Evolutionary conservation across 192 early-diverging fungal genomes (phyloP).

Genomic region (Linnemannia exigua): DNA sequence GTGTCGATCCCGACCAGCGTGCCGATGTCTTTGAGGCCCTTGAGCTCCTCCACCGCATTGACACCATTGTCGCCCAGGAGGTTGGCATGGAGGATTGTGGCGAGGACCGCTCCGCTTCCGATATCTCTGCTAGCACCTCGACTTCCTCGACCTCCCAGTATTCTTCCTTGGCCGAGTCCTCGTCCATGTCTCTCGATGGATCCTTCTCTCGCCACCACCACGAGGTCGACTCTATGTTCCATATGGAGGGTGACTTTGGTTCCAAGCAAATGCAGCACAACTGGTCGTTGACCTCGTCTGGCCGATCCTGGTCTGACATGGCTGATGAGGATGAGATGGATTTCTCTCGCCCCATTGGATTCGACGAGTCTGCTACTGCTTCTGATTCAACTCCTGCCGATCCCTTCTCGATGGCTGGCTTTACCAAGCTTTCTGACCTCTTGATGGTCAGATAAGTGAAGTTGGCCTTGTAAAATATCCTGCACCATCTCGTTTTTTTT

Average conservation of each 20-base stretch:
- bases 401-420: constrained; percentile 25
- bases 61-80: constrained; percentile 32
- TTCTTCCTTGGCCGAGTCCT: constrained; percentile 11
- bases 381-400: background rate
- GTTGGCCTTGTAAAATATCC: background rate
- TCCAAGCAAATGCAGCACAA: constrained; percentile 13
- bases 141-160: constrained; percentile 9
- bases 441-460: constrained; percentile 18
- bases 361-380: constrained; percentile 16
- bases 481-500: background rate
- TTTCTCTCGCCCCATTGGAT: constrained; percentile 41
- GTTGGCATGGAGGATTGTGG: constrained; percentile 43
- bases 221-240: constrained; percentile 36
- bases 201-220: background rate
- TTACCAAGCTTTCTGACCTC: constrained; percentile 28
- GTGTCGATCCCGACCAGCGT: constrained; percentile 62
- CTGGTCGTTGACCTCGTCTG: constrained; percentile 35
- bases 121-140: constrained; percentile 9
- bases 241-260: constrained; percentile 52
- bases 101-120: constrained; percentile 14
- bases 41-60: constrained; percentile 42
- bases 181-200: constrained; percentile 28
- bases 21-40: constrained; percentile 52
- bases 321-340: constrained; percentile 57
- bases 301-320: constrained; percentile 53